Conservation (phyloP, 225 moss, liverwort and hornwort genomes). For the Anthoceros angustus region DNA sequence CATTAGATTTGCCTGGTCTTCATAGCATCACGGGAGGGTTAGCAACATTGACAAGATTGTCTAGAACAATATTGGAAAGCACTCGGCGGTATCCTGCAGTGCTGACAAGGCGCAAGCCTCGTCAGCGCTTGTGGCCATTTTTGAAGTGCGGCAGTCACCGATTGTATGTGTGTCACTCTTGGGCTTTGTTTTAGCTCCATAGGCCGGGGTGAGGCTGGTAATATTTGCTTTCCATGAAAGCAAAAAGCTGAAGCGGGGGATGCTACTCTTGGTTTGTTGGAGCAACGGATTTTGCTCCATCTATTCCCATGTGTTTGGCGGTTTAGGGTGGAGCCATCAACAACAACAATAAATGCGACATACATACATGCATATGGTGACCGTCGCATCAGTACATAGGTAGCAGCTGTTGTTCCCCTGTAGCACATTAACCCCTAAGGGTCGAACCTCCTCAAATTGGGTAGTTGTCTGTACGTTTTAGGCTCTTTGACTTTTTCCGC, state of each 20-base stretch:
- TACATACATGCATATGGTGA: too few species aligned
- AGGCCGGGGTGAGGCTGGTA: slow-evolving; percentile 52
- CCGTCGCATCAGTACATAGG: too few species aligned
- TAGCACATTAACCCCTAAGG: too few species aligned
- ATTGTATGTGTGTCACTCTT: slow-evolving; percentile 69
- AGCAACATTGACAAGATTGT: slow-evolving; percentile 74
- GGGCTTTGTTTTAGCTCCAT: slow-evolving; percentile 90
- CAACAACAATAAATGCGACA: too few species aligned
- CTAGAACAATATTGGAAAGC: slow-evolving; percentile 92
- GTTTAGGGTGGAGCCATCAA: too few species aligned
- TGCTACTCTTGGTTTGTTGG: slow-evolving; percentile 96
- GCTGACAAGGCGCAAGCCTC: slow-evolving; percentile 40
- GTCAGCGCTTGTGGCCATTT: slow-evolving; percentile 67
- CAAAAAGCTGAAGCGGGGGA: slow-evolving; percentile 79
- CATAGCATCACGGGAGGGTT: slow-evolving; percentile 63
- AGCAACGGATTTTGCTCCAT: slow-evolving; percentile 79
- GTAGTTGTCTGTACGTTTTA: too few species aligned
- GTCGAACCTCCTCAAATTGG: too few species aligned
- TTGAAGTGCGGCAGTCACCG: slow-evolving; percentile 62
- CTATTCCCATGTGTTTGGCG: slow-evolving; percentile 67
- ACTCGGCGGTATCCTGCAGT: slow-evolving; percentile 62
- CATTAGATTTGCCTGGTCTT: slow-evolving; percentile 74
- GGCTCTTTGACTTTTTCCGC: too few species aligned
- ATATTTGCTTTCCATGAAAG: slow-evolving; percentile 60
- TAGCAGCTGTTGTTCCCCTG: too few species aligned